Base-by-base conservation (phyloP, 1,284 basidiomycete species). In the Afroboletus lepidellus region DNA sequence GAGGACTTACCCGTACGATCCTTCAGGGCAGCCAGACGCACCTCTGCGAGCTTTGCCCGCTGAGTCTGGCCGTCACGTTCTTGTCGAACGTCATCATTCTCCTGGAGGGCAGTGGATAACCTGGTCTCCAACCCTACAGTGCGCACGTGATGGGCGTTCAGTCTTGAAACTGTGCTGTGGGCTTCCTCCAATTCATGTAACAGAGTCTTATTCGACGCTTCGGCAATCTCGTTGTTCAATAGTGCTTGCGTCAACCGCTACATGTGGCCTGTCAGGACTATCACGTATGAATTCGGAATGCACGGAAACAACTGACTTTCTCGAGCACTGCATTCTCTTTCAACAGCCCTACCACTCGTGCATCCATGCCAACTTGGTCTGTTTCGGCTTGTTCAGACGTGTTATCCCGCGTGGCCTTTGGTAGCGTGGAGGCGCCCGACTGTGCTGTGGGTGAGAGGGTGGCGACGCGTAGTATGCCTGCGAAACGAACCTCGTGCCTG, bases 1-100 rank as follows among this genome's bases (percentile, higher is more conserved):
- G 18, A 44, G 64, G 47, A 77, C 77, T 60, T 59, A 87, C 79
- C 80, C 72, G 76, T 81, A 57, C 77, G 78, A 39, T 84, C 83
- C 57, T 83, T 84, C 55, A 90, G 72, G 16, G 82, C 78, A 27
- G 74, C 71, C 48, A 85, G 76, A 38, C 85, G 80, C 2, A 77
- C 73, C 59, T 94, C 91, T 8, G 91, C 87, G 36, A 85, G 72
- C 48, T 82, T 80, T 5, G 87, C 82, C 32, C 86, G 78, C 50
- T 87, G 83, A 7, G 80, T 73, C 60, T 94, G 91, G 46, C 78
- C 80, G 48, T 90, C 86, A 23, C 88, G 77, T 64, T 94, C 90
- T 67, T 96, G 92, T 53, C 84, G 83, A 62, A 91, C 77, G 64
- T 98, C 94, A 45, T 97, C 92, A 59, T 83, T 81, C 68, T 94